A percentile compares a stretch with the other conserved stretches of the same genome.
Conservation (phyloP, 164 flowering plant genomes). For the Pachysandra terminalis region DNA sequence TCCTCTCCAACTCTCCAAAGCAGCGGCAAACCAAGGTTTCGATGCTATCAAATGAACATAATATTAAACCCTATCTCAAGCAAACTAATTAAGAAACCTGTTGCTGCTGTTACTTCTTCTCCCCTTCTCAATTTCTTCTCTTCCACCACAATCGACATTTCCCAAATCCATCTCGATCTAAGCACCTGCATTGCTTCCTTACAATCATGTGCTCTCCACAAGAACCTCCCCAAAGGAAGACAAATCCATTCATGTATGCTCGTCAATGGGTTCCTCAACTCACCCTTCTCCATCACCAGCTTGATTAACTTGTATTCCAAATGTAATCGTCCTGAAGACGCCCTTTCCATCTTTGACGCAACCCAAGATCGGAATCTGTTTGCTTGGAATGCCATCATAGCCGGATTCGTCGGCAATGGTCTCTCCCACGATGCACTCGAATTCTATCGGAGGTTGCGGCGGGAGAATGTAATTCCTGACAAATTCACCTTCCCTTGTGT, state of each 20-base stretch:
- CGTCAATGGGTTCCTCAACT: slow-evolving; percentile 29
- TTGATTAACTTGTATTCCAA: slow-evolving; percentile 81
- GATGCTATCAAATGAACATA: slow-evolving; percentile 8
- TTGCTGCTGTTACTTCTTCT: background rate
- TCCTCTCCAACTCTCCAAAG: no score
- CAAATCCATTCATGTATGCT: slow-evolving; percentile 50
- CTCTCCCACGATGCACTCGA: slow-evolving; percentile 28
- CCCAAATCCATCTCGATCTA: slow-evolving; percentile 6
- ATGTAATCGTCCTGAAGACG: slow-evolving; percentile 39
- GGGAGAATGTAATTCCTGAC: slow-evolving; percentile 39
- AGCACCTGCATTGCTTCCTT: slow-evolving; percentile 38
- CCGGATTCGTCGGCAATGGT: slow-evolving; percentile 48
- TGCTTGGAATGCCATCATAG: slow-evolving; percentile 57
- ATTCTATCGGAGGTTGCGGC: slow-evolving; percentile 40
- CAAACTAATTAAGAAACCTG: slow-evolving; percentile 4
- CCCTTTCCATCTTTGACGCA: slow-evolving; percentile 36
- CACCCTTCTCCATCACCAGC: slow-evolving; percentile 55
- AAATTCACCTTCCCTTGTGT: slow-evolving; percentile 64
- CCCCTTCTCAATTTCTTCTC: slow-evolving; percentile 8
- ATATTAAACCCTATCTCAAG: background rate
- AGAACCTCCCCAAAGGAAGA: slow-evolving; percentile 41
- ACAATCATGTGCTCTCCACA: slow-evolving; percentile 49
- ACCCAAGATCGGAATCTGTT: slow-evolving; percentile 38
- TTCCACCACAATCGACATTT: background rate
- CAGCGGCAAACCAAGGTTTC: no score